These are phyloP conservation scores for Scenedesmus sp. DNA, from an alignment of 163 green algal genomes.

Conservation along the genomic window DNA sequence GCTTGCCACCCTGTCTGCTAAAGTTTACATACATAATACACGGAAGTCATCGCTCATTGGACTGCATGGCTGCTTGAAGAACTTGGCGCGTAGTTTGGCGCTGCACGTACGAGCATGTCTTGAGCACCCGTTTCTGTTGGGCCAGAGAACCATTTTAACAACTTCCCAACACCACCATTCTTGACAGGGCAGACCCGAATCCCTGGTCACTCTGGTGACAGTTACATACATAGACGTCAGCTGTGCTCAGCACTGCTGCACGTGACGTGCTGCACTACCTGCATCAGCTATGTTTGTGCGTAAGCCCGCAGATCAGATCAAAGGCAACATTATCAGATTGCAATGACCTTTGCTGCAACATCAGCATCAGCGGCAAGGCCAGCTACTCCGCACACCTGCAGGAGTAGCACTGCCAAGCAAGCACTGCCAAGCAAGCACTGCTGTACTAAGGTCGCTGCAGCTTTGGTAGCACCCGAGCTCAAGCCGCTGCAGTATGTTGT, in stretches of 20 bases:
- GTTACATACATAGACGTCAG: background rate
- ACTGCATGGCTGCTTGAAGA: background rate
- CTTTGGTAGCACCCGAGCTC: background rate
- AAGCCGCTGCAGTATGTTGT: conserved; percentile 15
- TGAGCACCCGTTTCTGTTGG: background rate
- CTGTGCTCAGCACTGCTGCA: background rate
- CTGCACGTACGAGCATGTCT: background rate
- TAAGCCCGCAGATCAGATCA: no score
- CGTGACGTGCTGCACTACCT: background rate
- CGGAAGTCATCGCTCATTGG: no score
- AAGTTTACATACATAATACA: no score
- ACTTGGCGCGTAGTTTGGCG: background rate
- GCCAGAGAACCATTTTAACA: no score
- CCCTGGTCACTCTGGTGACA: background rate
- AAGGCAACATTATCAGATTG: no score
- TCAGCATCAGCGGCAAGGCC: background rate
- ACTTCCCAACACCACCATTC: no score
- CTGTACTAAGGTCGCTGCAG: background rate
- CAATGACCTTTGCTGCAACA: no score
- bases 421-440: background rate
- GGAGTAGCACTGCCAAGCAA: background rate
- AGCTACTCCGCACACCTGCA: background rate
- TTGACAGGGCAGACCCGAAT: no score
- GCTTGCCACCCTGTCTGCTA: no score
- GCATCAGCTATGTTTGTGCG: background rate